Conservation (phyloP, 805 yeast species). For the Saccharomycopsis sp. region DNA sequence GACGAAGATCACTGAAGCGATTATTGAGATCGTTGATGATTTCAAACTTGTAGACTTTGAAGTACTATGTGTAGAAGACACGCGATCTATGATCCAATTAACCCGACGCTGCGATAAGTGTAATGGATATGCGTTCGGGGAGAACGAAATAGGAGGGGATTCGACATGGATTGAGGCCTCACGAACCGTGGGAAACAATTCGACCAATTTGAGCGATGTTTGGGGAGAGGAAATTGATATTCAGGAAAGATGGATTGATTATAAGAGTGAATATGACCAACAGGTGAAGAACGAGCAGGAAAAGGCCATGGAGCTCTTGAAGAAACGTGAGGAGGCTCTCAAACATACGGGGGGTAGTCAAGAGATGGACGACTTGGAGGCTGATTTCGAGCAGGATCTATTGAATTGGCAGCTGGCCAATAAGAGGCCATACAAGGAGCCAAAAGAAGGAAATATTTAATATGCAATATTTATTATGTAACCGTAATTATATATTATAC, state of each 20-base stretch:
- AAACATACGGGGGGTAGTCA: conserved; percentile 16
- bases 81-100: conserved; percentile 81
- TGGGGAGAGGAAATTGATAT: conserved; percentile 45
- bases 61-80: conserved; percentile 87
- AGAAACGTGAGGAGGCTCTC: conserved; percentile 36
- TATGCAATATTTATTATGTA: no score
- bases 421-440: not conserved
- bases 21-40: conserved; percentile 81
- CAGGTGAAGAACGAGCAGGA: conserved; percentile 43
- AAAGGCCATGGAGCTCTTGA: conserved; percentile 34
- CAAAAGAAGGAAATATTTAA: not conserved
- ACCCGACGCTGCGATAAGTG: conserved; percentile 80
- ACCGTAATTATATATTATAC: not conserved
- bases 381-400: conserved; percentile 18
- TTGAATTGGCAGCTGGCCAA: conserved; percentile 10
- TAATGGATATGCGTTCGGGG: conserved; percentile 88
- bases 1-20: conserved; percentile 61
- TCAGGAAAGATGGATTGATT: conserved; percentile 94
- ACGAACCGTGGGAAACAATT: conserved; percentile 58
- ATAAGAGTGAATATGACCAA: conserved; percentile 70
- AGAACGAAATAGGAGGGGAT: conserved; percentile 95
- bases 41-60: conserved; percentile 83
- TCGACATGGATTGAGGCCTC: conserved; percentile 96
- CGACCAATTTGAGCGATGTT: conserved; percentile 32
- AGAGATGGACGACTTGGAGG: conserved; percentile 47